Evolutionary conservation across 208 protist genomes (phyloP).

Genomic region (Trypanosomatidae sp.): DNA sequence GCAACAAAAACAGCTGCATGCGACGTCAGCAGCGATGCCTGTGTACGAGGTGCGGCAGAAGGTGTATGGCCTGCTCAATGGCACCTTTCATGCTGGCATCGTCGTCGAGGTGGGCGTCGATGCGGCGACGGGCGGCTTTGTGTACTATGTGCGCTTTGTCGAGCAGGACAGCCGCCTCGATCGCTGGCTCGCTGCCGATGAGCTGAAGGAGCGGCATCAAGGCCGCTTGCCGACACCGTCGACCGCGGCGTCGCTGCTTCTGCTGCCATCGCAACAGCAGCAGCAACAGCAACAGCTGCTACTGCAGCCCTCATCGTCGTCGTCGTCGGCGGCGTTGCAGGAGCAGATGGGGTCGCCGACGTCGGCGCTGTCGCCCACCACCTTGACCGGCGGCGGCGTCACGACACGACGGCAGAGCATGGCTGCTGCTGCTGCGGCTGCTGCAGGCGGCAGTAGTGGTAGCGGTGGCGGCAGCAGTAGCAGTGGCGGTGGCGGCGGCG

Average conservation of each 20-base stretch:
- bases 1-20: neutral
- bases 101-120: conserved; percentile 60
- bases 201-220: conserved; percentile 54
- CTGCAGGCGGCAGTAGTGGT: neutral
- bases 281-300: conserved; percentile 16
- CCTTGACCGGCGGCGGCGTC: conserved; percentile 18
- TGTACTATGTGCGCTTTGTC: conserved; percentile 83
- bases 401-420: conserved; percentile 58
- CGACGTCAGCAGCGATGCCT: conserved; percentile 2
- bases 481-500: neutral
- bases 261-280: too few relatives aligned
- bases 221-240: conserved; percentile 20
- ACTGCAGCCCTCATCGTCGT: too few relatives aligned
- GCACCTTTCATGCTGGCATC: conserved; percentile 62
- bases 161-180: conserved; percentile 85
- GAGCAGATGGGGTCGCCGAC: too few relatives aligned
- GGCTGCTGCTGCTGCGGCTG: conserved; percentile 1
- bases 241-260: too few relatives aligned
- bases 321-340: too few relatives aligned
- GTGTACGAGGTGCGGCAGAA: conserved; percentile 67
- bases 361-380: too few relatives aligned
- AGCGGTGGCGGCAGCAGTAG: neutral
- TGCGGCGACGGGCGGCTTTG: conserved; percentile 17
- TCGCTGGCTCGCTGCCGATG: conserved; percentile 60
- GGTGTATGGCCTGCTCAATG: conserved; percentile 70